Evolutionary conservation across 1,139 yeast species (phyloP).

Genomic region (Pichia sp.): DNA sequence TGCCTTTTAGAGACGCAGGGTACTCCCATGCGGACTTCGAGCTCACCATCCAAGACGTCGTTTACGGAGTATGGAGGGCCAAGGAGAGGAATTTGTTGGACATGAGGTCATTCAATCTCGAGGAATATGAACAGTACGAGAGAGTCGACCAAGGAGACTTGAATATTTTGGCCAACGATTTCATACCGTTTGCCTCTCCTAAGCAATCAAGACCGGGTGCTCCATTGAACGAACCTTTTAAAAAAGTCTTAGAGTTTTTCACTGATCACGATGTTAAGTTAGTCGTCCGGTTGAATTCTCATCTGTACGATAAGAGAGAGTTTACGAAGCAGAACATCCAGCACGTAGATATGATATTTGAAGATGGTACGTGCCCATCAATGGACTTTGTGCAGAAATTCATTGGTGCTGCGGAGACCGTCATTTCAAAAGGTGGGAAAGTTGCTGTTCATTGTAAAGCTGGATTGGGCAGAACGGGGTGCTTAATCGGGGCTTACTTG

Average conservation of each 20-base stretch:
- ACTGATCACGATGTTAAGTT: conserved; percentile 68
- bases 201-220: conserved; percentile 60
- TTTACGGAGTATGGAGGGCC: conserved; percentile 98
- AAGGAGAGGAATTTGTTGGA: conserved; percentile 88
- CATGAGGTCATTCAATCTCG: conserved; percentile 80
- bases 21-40: conserved; percentile 93
- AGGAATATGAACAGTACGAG: conserved; percentile 90
- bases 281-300: conserved; percentile 89
- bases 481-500: conserved; percentile 93
- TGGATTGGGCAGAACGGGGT: conserved; percentile 95
- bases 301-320: conserved; percentile 77
- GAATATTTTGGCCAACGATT: conserved; percentile 85
- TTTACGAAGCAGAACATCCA: conserved; percentile 80
- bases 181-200: conserved; percentile 97
- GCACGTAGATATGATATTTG: conserved; percentile 92
- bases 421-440: conserved; percentile 78
- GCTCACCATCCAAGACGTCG: conserved; percentile 87
- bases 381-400: conserved; percentile 88
- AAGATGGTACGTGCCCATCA: conserved; percentile 97
- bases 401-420: conserved; percentile 91
- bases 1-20: conserved; percentile 95
- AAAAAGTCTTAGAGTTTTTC: conserved; percentile 75
- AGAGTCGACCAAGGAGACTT: conserved; percentile 97
- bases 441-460: conserved; percentile 98
- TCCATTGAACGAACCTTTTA: conserved; percentile 64